Base-by-base conservation (phyloP, 371 early-diverging fungal species). In the Circinella minor region DNA sequence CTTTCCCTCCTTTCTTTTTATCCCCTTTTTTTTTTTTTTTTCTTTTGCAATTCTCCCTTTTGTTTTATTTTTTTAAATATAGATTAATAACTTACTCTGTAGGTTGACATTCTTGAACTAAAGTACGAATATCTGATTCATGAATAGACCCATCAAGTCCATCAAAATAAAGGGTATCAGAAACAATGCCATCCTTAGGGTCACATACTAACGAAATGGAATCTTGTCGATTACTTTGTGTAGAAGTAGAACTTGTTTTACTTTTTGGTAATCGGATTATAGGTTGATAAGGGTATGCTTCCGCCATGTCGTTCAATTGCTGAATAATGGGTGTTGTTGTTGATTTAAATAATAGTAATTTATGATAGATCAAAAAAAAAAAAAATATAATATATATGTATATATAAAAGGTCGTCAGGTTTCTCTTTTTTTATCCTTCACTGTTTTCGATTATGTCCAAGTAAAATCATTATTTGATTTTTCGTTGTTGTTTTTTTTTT, bases 51-150 rank as follows among this genome's bases (percentile, higher is more conserved):
- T n/a, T n/a, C n/a, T n/a, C n/a, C n/a, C 43, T 9, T 43, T 11
- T 11, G 1, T 11, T 43, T 43, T 43, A 9, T 6, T 43, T 9
- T 9, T 43, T 6, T 3, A 51, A n/a, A n/a, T 51, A 51, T 27
- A 27, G 27, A 27, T 27, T 27, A 2, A 3, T 13, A 64, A 73
- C 79, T 66, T 79, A 84, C 84, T 84, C 81, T 20, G 70, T 63
- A 20, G 84, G 82, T 71, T 75, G 77, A 67, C 77, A 84, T 65
- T 77, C 71, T 46, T 84, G 80, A 20, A 84, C 61, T 59, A 84
- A 69, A 6, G 69, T 70, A 54, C 78, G 74, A 17, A 84, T 66
- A 65, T 84, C 84, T 15, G 65, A 67, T 63, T 84, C 84, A 59
- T 66, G 71, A n/a, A 84, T 71, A 36, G 73, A 70, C 10, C 57